A percentile compares a stretch with the other conserved stretches of the same genome.
Conservation (phyloP, 768 basidiomycete genomes). For the Leccinum broughii region DNA sequence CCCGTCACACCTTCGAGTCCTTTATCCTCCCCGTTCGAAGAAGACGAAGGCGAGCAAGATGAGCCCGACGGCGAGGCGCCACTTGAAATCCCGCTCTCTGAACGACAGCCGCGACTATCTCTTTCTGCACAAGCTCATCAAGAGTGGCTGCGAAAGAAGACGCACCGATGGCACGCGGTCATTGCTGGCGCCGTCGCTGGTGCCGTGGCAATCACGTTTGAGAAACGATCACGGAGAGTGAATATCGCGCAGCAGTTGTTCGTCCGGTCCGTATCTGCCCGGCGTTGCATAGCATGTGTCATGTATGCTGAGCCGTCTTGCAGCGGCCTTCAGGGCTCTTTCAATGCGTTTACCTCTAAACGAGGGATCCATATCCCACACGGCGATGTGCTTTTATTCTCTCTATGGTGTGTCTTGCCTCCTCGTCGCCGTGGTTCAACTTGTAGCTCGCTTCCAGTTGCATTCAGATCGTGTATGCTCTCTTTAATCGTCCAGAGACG, state of each 20-base stretch:
- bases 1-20: conserved; percentile 36
- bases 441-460: conserved; percentile 45
- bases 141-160: conserved; percentile 62
- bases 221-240: conserved; percentile 62
- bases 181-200: conserved; percentile 78
- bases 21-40: conserved; percentile 32
- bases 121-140: conserved; percentile 64
- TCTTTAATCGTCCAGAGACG: conserved; percentile 77
- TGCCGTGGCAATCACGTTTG: conserved; percentile 72
- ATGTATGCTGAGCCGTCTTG: conserved; percentile 2
- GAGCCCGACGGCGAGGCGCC: conserved; percentile 9
- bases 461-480: conserved; percentile 84
- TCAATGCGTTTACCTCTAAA: conserved; percentile 72
- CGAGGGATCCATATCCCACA: conserved; percentile 73
- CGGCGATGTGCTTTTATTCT: conserved; percentile 82
- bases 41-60: conserved; percentile 33
- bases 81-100: conserved; percentile 21
- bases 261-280: conserved; percentile 54
- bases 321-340: conserved; percentile 88
- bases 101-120: conserved; percentile 54
- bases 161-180: conserved; percentile 76
- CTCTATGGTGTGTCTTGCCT: conserved; percentile 53
- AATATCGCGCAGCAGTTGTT: conserved; percentile 86
- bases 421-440: not conserved
- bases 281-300: not conserved